Conservation (phyloP, 306 rosid species). For the Hylodesmum podocarpum region DNA sequence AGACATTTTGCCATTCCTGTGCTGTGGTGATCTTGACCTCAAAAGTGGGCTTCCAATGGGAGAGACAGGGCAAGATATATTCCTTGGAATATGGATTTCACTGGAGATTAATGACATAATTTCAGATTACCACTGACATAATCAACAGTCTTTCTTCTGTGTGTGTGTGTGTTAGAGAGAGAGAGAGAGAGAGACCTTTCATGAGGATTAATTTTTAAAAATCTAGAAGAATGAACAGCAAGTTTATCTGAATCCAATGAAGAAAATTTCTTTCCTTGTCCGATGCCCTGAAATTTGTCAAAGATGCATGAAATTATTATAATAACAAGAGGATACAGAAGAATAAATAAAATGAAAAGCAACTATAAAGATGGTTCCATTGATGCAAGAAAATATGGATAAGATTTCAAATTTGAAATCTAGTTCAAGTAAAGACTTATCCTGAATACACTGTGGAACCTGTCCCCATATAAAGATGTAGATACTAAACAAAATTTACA, state of each 20-base stretch:
- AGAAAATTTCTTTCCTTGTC: constrained; percentile 60
- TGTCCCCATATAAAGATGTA: background rate
- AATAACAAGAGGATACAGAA: background rate
- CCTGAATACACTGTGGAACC: background rate
- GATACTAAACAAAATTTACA: background rate
- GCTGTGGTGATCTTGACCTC: constrained; percentile 91
- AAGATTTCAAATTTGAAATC: constrained; percentile 8
- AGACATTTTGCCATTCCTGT: constrained; percentile 82
- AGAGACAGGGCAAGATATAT: constrained; percentile 95
- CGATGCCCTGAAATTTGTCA: constrained; percentile 62
- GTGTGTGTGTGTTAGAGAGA: background rate
- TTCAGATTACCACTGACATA: constrained; percentile 38
- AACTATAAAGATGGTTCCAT: constrained; percentile 2
- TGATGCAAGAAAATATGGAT: constrained; percentile 6
- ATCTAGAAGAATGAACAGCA: constrained; percentile 89
- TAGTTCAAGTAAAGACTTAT: background rate
- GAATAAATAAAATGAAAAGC: background rate
- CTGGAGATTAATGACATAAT: constrained; percentile 52
- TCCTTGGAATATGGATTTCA: constrained; percentile 76
- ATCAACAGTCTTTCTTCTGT: constrained; percentile 8
- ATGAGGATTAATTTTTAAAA: constrained; percentile 60
- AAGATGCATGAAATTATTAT: constrained; percentile 30
- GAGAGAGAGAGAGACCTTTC: constrained; percentile 61
- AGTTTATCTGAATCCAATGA: constrained; percentile 80
- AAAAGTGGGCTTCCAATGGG: constrained; percentile 98